Conservation (phyloP, 768 basidiomycete genomes). For the Tricholoma saponaceum region DNA sequence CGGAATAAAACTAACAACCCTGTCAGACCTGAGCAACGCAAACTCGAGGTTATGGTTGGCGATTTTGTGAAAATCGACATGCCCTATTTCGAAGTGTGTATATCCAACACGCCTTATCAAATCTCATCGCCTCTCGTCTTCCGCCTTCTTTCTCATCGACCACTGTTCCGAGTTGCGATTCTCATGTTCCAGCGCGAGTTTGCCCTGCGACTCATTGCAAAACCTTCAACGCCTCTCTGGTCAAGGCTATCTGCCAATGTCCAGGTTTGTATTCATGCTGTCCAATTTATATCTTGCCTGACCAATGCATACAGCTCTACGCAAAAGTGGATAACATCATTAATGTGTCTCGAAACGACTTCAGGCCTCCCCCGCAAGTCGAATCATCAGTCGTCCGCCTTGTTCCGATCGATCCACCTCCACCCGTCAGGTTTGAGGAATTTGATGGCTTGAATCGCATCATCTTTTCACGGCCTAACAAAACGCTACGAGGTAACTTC, state of each 20-base stretch:
- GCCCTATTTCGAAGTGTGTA: constrained; percentile 98
- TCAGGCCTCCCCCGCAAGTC: constrained; percentile 92
- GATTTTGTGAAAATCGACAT: constrained; percentile 98
- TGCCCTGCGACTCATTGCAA: constrained; percentile 85
- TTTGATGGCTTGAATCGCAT: constrained; percentile 95
- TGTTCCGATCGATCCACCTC: constrained; percentile 90
- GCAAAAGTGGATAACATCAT: constrained; percentile 95
- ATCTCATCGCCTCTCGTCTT: constrained; percentile 98
- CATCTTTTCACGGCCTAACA: constrained; percentile 86
- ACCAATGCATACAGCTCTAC: constrained; percentile 54
- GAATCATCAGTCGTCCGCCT: constrained; percentile 91
- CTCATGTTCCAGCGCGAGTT: constrained; percentile 99
- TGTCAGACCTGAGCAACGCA: constrained; percentile 86
- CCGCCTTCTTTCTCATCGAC: constrained; percentile 93
- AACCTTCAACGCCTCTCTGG: constrained; percentile 83
- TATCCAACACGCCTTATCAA: constrained; percentile 98
- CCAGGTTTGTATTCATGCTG: constrained; percentile 39
- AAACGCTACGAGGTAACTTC: constrained; percentile 86
- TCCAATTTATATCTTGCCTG: neutral
- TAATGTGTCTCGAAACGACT: constrained; percentile 96
- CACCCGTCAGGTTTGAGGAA: constrained; percentile 93
- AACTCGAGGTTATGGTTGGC: constrained; percentile 92
- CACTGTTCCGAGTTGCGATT: constrained; percentile 88
- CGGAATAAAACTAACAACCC: neutral
- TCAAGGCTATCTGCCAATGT: constrained; percentile 95